Evolutionary conservation across 257 asterid genomes (phyloP).

Genomic region (Verbascum thapsus): DNA sequence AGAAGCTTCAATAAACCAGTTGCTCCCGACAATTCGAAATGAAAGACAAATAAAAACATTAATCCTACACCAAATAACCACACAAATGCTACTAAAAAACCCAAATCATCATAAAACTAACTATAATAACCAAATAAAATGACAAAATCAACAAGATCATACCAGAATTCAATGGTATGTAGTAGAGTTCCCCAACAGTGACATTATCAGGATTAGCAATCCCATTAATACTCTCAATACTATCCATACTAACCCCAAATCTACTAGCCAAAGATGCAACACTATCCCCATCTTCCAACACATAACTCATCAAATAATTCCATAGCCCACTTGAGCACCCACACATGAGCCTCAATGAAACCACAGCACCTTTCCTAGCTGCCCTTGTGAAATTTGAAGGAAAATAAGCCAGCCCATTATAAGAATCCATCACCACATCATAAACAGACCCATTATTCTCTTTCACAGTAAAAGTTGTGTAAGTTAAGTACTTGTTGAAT

Average conservation of each 20-base stretch:
- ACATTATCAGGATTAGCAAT: conserved; percentile 83
- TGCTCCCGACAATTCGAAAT: conserved; percentile 3
- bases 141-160: conserved; percentile 18
- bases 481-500: conserved; percentile 57
- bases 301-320: conserved; percentile 96
- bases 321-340: conserved; percentile 96
- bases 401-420: conserved; percentile 79
- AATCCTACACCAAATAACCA: conserved; percentile 25
- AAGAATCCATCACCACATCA: conserved; percentile 66
- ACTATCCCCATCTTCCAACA: conserved; percentile 85
- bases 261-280: conserved; percentile 88
- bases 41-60: background rate
- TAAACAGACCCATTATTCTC: conserved; percentile 68
- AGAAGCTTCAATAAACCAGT: conserved; percentile 5
- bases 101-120: conserved; percentile 22
- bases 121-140: background rate
- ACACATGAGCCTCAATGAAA: conserved; percentile 72
- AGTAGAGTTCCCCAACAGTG: conserved; percentile 76
- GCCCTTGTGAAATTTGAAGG: conserved; percentile 70
- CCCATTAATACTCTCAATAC: conserved; percentile 78
- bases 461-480: conserved; percentile 80
- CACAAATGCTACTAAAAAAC: conserved; percentile 23
- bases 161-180: conserved; percentile 87
- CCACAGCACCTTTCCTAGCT: conserved; percentile 83
- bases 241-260: conserved; percentile 97